Conservation (phyloP, 306 rosid species). For the Arachis stenosperma region DNA sequence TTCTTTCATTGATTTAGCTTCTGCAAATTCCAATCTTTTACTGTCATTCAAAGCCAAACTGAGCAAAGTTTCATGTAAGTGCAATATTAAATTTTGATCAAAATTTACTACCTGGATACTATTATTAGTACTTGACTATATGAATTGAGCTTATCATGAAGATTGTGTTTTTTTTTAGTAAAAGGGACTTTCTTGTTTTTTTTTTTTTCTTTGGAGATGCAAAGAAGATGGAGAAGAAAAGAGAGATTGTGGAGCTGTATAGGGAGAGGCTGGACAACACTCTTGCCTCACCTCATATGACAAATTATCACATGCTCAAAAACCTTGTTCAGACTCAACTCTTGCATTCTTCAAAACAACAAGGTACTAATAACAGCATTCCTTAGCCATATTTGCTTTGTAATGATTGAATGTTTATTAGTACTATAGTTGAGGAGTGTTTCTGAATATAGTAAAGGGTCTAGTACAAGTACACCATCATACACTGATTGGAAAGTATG, state of each 20-base stretch:
- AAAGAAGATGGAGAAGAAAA: slow-evolving; percentile 57
- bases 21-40: slow-evolving; percentile 33
- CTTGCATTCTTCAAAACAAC: too few relatives aligned
- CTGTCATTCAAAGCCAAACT: slow-evolving; percentile 9
- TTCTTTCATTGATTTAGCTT: slow-evolving; percentile 38
- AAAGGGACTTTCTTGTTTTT: slow-evolving; percentile 20
- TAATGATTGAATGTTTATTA: too few relatives aligned
- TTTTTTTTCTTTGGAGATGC: slow-evolving; percentile 39
- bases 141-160: slow-evolving; percentile 8
- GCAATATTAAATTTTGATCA: not conserved
- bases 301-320: too few relatives aligned
- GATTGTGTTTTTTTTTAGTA: slow-evolving; percentile 36
- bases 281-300: too few relatives aligned
- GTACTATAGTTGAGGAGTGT: slow-evolving; percentile 62
- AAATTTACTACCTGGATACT: slow-evolving; percentile 12
- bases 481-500: slow-evolving; percentile 53
- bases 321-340: too few relatives aligned
- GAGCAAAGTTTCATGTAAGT: too few relatives aligned
- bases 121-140: slow-evolving; percentile 1
- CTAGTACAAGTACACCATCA: slow-evolving; percentile 28
- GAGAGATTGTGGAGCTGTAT: slow-evolving; percentile 38
- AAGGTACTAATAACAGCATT: too few relatives aligned
- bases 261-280: too few relatives aligned
- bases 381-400: too few relatives aligned
- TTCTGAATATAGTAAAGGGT: slow-evolving; percentile 48